Evolutionary conservation across 1,139 yeast genomes (phyloP).

Genomic region (Pichia cactophila): DNA sequence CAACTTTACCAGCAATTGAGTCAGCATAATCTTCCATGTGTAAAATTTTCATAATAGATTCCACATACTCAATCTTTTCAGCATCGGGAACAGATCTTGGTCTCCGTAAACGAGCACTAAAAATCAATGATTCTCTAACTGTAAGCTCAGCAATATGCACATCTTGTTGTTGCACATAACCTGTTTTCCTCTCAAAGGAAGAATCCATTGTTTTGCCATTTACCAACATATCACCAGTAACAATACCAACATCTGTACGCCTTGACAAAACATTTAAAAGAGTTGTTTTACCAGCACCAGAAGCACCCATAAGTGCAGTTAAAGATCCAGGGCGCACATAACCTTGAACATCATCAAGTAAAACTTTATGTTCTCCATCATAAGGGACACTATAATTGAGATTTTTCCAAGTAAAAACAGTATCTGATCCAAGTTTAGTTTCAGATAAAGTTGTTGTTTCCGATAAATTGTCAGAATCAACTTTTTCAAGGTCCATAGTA

Average conservation of each 20-base stretch:
- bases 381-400: slow-evolving; percentile 31
- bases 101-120: slow-evolving; percentile 46
- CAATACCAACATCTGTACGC: slow-evolving; percentile 40
- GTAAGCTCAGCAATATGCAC: slow-evolving; percentile 42
- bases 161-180: slow-evolving; percentile 53
- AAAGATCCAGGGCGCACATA: slow-evolving; percentile 47
- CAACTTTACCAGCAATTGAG: slow-evolving; percentile 43
- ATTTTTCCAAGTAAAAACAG: slow-evolving; percentile 42
- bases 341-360: slow-evolving; percentile 45
- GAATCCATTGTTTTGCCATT: slow-evolving; percentile 36
- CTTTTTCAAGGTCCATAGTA: neutral
- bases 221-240: slow-evolving; percentile 46
- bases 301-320: slow-evolving; percentile 59
- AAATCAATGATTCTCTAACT: slow-evolving; percentile 42
- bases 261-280: slow-evolving; percentile 48
- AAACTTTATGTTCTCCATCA: slow-evolving; percentile 31
- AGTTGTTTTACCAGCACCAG: slow-evolving; percentile 66
- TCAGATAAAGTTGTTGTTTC: slow-evolving; percentile 13
- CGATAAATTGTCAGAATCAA: neutral
- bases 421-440: slow-evolving; percentile 22
- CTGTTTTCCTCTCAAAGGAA: slow-evolving; percentile 44
- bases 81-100: slow-evolving; percentile 35
- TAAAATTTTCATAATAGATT: slow-evolving; percentile 38
- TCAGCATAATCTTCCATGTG: slow-evolving; percentile 46
- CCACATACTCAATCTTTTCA: slow-evolving; percentile 42